phyloP scores from a whole-genome alignment of 768 basidiomycete genomes.

The Neoboletus subvelutipes region DNA sequence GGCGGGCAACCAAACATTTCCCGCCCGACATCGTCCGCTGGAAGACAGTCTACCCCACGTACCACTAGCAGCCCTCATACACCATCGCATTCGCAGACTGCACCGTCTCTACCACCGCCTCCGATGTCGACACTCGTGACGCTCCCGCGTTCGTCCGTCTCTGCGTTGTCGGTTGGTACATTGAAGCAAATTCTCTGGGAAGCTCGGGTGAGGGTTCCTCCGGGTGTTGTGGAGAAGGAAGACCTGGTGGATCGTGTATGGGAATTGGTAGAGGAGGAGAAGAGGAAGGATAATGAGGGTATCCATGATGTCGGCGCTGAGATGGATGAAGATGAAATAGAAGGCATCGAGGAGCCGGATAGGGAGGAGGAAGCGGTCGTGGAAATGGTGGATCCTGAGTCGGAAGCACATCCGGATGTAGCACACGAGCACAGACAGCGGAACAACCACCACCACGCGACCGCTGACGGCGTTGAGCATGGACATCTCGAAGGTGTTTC shows the following conservation, averaged over 20 bases:
- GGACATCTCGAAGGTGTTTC: neutral
- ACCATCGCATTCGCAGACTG: constrained; percentile 30
- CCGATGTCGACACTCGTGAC: constrained; percentile 67
- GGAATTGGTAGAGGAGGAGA: constrained; percentile 61
- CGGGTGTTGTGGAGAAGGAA: constrained; percentile 73
- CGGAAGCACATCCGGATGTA: constrained; percentile 6
- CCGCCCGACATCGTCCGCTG: constrained; percentile 21
- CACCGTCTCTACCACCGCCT: constrained; percentile 38
- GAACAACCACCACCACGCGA: neutral
- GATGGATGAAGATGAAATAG: constrained; percentile 33
- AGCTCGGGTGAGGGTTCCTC: constrained; percentile 65
- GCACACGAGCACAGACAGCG: constrained; percentile 1
- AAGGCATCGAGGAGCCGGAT: constrained; percentile 21
- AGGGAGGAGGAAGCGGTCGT: constrained; percentile 15
- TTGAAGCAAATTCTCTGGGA: constrained; percentile 79
- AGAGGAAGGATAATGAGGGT: constrained; percentile 50
- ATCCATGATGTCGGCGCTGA: constrained; percentile 7
- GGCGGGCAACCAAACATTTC: constrained; percentile 1
- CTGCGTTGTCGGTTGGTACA: constrained; percentile 61
- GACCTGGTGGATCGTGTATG: constrained; percentile 76
- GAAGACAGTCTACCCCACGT: constrained; percentile 12
- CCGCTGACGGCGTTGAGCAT: neutral
- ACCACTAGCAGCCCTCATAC: constrained; percentile 7
- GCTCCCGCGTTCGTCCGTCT: constrained; percentile 57
- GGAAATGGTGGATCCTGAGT: constrained; percentile 19